Base-by-base conservation (phyloP, 148 eudicot genomes). In the Oxyria digyna region DNA sequence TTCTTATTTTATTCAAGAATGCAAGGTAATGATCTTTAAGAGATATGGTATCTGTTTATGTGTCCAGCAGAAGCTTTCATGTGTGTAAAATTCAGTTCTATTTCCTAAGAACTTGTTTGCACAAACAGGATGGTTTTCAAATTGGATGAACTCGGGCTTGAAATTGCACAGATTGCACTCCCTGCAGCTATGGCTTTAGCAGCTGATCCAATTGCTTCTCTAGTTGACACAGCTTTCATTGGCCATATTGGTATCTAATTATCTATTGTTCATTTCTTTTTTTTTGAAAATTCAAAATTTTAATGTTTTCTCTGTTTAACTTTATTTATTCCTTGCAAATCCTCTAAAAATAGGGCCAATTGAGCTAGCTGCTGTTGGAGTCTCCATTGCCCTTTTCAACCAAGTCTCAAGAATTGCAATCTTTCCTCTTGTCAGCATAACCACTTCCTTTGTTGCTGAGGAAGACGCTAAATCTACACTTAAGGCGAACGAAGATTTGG, bases 401-500 rank as follows among this genome's bases (percentile, higher is more conserved):
- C 97, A 91, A 84, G 95, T 79, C 43, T 91, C 91, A 48, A 82
- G 88, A 42, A 79, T 91, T 4, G 87, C 89, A 57, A 88, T 91
- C 63, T 91, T 91, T 69, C 97, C 95, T 2, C 86, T 88, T 20
- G 97, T 91, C 9, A 88, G 91, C 70, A 78, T 91, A 35, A 88
- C 97, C 2, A 91, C 97, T 50, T 91, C 97, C 64, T 91, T 91
- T 68, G 95, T 91, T 62, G 97, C 97, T 0, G 97, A 91, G 77
- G 97, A 91, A 72, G 89, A 87, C 72, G 79, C 91, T 9, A 70
- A 86, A 73, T 75, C 91, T 9, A 67, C 69, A 8, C 42, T 74
- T 12, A 75, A 78, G 70, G 54, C 21, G 37, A 68, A 29, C 62
- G 85, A 70, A 68, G 74, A 69, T 70, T 62, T 80, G 70, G 91